Evolutionary conservation across 169 alveolate species (phyloP).

Genomic region (Plasmodium malariae): DNA sequence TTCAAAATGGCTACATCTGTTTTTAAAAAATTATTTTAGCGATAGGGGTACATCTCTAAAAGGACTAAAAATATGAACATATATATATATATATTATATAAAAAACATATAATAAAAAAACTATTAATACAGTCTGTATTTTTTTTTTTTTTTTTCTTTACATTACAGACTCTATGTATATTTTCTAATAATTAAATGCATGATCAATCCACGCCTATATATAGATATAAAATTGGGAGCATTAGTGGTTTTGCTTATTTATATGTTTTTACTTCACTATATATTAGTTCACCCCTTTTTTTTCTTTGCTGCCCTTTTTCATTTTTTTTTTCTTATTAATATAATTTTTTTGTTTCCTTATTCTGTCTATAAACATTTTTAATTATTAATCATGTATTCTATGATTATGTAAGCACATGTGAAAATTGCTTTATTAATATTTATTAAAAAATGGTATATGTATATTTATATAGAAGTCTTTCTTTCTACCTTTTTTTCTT

Average conservation of each 20-base stretch:
- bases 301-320: not conserved
- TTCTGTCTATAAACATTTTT: constrained; percentile 29
- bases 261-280: constrained; percentile 7
- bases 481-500: not conserved
- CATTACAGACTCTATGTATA: not conserved
- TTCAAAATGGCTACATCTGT: constrained; percentile 77
- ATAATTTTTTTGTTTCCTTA: constrained; percentile 35
- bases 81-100: too few relatives aligned
- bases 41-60: too few relatives aligned
- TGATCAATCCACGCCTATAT: not conserved
- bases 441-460: constrained; percentile 15
- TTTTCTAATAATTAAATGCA: constrained; percentile 13
- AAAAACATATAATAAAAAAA: not conserved
- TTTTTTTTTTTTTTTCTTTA: not conserved
- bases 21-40: constrained; percentile 72
- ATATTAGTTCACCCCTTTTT: not conserved
- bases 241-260: not conserved
- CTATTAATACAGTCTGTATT: not conserved
- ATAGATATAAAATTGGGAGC: not conserved
- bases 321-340: constrained; percentile 12
- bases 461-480: constrained; percentile 15
- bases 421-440: constrained; percentile 32
- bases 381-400: constrained; percentile 47
- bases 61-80: too few relatives aligned
- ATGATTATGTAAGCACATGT: constrained; percentile 19